Conservation (phyloP, 2,329 filamentous ascomycete species). For the Fusarium fujikuroi region DNA sequence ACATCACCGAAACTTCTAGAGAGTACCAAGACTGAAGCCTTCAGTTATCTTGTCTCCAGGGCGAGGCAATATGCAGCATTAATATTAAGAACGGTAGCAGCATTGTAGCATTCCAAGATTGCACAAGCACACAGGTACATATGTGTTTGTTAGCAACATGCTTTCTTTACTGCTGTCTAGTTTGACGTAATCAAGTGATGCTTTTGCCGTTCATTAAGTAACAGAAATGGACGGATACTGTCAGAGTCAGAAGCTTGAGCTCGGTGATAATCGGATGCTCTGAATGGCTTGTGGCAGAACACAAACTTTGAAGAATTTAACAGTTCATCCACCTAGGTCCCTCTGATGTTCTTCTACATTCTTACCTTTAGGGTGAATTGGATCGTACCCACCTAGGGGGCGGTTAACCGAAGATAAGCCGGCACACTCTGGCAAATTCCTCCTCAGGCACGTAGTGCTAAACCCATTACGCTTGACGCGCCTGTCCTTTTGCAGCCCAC, state of each 20-base stretch:
- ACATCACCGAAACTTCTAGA: constrained; percentile 21
- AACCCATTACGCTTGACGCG: constrained; percentile 33
- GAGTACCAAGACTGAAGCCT: background rate
- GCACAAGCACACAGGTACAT: background rate
- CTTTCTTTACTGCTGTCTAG: background rate
- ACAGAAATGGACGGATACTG: background rate
- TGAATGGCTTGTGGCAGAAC: background rate
- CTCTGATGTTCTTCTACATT: background rate
- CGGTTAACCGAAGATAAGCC: constrained; percentile 32
- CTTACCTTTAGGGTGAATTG: background rate
- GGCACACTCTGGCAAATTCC: constrained; percentile 22
- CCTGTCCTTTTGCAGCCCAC: constrained; percentile 37
- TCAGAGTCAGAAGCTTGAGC: background rate
- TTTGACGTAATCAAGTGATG: background rate
- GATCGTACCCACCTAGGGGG: background rate
- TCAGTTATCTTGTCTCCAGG: background rate
- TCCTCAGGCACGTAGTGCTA: constrained; percentile 35
- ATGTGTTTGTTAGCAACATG: background rate
- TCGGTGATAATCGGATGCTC: background rate
- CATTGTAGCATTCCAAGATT: background rate
- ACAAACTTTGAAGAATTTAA: background rate
- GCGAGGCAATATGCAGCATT: background rate
- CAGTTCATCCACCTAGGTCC: background rate
- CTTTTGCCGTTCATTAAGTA: background rate
- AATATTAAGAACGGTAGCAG: background rate